Conservation (phyloP, 139 green algal genomes). For the Chlamydomonas eustigma region DNA sequence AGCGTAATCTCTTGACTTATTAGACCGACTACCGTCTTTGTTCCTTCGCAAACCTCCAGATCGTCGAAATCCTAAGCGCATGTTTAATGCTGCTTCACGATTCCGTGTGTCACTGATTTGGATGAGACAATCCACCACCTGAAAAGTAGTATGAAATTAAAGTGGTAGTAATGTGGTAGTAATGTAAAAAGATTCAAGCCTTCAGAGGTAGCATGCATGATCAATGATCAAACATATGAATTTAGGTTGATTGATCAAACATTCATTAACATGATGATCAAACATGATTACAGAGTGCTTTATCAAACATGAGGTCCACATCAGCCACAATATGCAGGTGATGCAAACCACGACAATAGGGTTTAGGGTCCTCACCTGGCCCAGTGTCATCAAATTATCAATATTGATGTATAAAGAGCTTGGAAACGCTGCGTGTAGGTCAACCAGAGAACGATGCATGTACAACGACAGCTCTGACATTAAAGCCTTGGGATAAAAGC, state of each 20-base stretch:
- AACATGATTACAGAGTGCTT: no score
- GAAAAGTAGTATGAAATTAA: neutral
- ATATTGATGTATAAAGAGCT: conserved; percentile 17
- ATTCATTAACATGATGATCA: no score
- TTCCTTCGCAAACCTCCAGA: no score
- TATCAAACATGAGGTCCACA: no score
- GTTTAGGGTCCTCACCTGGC: conserved; percentile 33
- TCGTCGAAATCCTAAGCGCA: no score
- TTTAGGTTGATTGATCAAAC: no score
- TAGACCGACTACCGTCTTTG: neutral
- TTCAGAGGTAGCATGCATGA: no score
- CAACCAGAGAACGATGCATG: conserved; percentile 8
- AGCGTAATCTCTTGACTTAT: no score
- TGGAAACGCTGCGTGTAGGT: conserved; percentile 26
- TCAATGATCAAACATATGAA: no score
- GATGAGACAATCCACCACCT: conserved; percentile 26
- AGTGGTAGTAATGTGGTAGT: neutral
- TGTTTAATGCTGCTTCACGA: neutral
- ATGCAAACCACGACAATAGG: no score
- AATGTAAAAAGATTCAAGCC: no score
- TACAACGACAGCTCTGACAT: conserved; percentile 22
- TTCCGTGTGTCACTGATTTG: conserved; percentile 8
- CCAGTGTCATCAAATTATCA: conserved; percentile 35
- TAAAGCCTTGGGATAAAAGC: conserved; percentile 26
- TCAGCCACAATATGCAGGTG: no score